Evolutionary conservation across 768 basidiomycete species (phyloP).

Genomic region (Trametes cingulata): DNA sequence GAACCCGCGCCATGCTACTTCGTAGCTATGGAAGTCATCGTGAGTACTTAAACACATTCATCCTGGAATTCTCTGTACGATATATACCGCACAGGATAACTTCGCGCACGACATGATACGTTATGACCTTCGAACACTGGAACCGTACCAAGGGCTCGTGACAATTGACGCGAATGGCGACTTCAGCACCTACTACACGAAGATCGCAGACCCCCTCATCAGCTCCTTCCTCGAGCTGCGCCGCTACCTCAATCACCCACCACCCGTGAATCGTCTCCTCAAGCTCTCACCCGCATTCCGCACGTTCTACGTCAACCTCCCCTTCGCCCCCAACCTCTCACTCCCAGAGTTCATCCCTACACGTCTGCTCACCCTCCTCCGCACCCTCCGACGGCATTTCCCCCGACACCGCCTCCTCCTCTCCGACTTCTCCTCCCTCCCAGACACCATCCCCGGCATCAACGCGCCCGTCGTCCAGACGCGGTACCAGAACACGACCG

Average conservation of each 20-base stretch:
- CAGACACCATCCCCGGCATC: slow-evolving; percentile 76
- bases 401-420: slow-evolving; percentile 93
- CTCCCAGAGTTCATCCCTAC: slow-evolving; percentile 91
- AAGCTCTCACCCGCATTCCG: slow-evolving; percentile 58
- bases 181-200: slow-evolving; percentile 80
- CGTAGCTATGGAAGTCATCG: slow-evolving; percentile 92
- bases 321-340: slow-evolving; percentile 90
- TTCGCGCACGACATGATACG: slow-evolving; percentile 95
- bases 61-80: neutral
- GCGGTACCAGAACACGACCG: slow-evolving; percentile 77
- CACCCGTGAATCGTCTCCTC: slow-evolving; percentile 57
- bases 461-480: slow-evolving; percentile 96
- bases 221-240: slow-evolving; percentile 74
- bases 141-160: slow-evolving; percentile 84
- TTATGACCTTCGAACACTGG: slow-evolving; percentile 76
- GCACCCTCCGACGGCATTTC: slow-evolving; percentile 78
- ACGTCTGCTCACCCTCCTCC: slow-evolving; percentile 80
- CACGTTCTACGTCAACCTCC: slow-evolving; percentile 65
- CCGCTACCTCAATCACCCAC: slow-evolving; percentile 53
- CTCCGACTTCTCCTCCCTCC: slow-evolving; percentile 88
- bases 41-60: slow-evolving; percentile 42
- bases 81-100: slow-evolving; percentile 66
- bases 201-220: slow-evolving; percentile 84
- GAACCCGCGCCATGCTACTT: slow-evolving; percentile 90
- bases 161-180: slow-evolving; percentile 79